Evolutionary conservation across 2,329 filamentous ascomycete genomes (phyloP).

Genomic region (Paecilomyces niveus): DNA sequence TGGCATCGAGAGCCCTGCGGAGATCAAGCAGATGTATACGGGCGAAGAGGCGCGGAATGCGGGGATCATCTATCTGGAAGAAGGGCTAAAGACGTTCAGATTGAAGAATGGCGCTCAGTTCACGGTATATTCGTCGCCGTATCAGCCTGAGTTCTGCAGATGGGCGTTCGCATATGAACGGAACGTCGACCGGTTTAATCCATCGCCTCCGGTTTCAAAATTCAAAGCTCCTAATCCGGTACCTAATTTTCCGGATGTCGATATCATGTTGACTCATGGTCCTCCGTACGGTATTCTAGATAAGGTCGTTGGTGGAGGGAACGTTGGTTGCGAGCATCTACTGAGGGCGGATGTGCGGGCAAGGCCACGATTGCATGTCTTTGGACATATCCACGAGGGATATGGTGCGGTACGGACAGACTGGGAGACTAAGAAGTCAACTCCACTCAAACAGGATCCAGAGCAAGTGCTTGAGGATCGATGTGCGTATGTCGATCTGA

Average conservation of each 20-base stretch:
- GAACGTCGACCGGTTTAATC: slow-evolving; percentile 47
- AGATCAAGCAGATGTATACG: slow-evolving; percentile 42
- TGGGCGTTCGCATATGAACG: slow-evolving; percentile 51
- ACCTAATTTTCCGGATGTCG: slow-evolving; percentile 39
- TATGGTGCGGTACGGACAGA: slow-evolving; percentile 38
- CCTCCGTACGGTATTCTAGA: slow-evolving; percentile 50
- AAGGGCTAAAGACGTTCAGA: slow-evolving; percentile 43
- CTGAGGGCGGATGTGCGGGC: slow-evolving; percentile 44
- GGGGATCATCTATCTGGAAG: slow-evolving; percentile 50
- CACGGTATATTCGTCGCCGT: slow-evolving; percentile 46
- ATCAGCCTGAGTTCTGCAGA: slow-evolving; percentile 49
- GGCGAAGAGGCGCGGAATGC: slow-evolving; percentile 35
- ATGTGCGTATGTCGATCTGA: slow-evolving; percentile 28
- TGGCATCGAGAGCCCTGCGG: slow-evolving; percentile 10
- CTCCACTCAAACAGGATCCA: slow-evolving; percentile 14
- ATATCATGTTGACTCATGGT: slow-evolving; percentile 57
- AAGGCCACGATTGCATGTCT: slow-evolving; percentile 51
- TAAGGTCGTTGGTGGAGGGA: slow-evolving; percentile 16
- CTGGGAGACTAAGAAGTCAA: slow-evolving; percentile 12
- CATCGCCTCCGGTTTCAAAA: slow-evolving; percentile 15
- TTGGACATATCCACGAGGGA: slow-evolving; percentile 56
- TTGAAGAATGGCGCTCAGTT: slow-evolving; percentile 44
- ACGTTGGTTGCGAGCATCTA: slow-evolving; percentile 51
- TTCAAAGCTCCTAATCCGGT: slow-evolving; percentile 30
- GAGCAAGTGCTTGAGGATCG: slow-evolving; percentile 24